These are phyloP conservation scores for Barnettozyma hawaiiensis DNA, from an alignment of 1,139 yeast genomes.

Conservation along the genomic window DNA sequence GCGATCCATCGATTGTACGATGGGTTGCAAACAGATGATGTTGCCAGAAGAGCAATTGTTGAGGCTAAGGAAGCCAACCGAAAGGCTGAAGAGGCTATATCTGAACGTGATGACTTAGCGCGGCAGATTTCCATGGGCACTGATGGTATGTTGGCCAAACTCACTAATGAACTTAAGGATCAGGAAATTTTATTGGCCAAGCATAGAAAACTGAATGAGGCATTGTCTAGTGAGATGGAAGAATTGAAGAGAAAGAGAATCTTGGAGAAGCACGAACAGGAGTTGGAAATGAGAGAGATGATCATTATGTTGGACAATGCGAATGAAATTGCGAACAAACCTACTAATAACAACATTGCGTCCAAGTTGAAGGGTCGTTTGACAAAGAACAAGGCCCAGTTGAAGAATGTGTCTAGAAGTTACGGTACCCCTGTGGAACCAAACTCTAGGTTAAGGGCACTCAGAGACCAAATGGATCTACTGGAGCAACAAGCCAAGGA, in stretches of 20 bases:
- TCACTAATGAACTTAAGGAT: constrained; percentile 67
- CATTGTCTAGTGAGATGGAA: constrained; percentile 59
- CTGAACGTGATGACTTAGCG: constrained; percentile 78
- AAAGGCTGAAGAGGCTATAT: constrained; percentile 72
- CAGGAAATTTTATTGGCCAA: constrained; percentile 63
- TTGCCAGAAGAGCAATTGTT: constrained; percentile 70
- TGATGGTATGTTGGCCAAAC: constrained; percentile 70
- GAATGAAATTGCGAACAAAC: constrained; percentile 12
- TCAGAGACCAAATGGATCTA: constrained; percentile 82
- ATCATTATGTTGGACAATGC: constrained; percentile 51
- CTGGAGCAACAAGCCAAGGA: constrained; percentile 82
- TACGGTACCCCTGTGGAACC: constrained; percentile 64
- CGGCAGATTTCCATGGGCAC: constrained; percentile 76
- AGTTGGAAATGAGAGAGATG: constrained; percentile 82
- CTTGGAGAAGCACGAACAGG: constrained; percentile 78
- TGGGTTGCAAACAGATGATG: constrained; percentile 85
- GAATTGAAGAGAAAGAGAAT: constrained; percentile 67
- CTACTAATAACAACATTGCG: constrained; percentile 37
- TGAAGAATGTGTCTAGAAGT: constrained; percentile 49
- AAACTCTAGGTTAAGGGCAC: constrained; percentile 63
- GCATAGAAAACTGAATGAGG: constrained; percentile 63
- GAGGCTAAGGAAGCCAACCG: constrained; percentile 67
- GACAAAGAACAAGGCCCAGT: constrained; percentile 57
- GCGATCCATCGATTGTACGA: constrained; percentile 77
- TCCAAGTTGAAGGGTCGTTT: constrained; percentile 53